These are phyloP conservation scores for Phaffomyces opuntiae DNA, from an alignment of 805 yeast species.

Conservation along the genomic window DNA sequence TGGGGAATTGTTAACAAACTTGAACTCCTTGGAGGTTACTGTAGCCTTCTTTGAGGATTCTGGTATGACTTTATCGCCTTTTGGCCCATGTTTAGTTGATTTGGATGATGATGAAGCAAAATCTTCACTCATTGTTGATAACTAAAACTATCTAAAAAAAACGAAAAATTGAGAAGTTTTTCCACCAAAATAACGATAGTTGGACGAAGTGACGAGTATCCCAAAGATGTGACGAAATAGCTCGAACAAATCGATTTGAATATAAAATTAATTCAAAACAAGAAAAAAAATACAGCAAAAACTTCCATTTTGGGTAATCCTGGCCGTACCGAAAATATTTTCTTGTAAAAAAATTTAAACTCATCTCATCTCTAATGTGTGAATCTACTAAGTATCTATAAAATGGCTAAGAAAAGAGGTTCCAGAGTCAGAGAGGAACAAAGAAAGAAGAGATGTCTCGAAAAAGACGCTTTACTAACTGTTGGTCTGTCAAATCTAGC, in stretches of 20 bases:
- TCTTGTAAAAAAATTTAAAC: not conserved
- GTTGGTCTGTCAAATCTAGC: slow-evolving; percentile 20
- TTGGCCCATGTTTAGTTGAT: not conserved
- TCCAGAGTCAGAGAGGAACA: slow-evolving; percentile 29
- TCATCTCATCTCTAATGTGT: slow-evolving; percentile 3
- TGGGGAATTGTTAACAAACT: slow-evolving; percentile 21
- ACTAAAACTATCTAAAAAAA: too few relatives aligned
- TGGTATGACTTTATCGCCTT: not conserved
- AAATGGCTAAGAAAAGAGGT: slow-evolving; percentile 33
- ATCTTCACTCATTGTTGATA: too few relatives aligned
- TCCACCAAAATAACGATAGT: too few relatives aligned
- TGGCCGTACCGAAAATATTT: slow-evolving; percentile 5
- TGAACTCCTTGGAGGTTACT: slow-evolving; percentile 8
- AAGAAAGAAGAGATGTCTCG: slow-evolving; percentile 19
- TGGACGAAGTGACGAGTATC: too few relatives aligned
- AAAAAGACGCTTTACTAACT: slow-evolving; percentile 17
- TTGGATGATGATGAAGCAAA: not conserved
- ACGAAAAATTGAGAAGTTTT: too few relatives aligned
- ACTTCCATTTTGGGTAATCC: slow-evolving; percentile 8
- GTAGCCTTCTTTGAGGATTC: not conserved
- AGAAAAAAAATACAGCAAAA: slow-evolving; percentile 6
- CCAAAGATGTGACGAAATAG: too few relatives aligned
- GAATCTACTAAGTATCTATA: not conserved
- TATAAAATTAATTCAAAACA: not conserved
- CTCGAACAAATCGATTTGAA: too few relatives aligned